phyloP scores from a whole-genome alignment of 2,329 filamentous ascomycete species.

The Fonsecaea monophora region DNA sequence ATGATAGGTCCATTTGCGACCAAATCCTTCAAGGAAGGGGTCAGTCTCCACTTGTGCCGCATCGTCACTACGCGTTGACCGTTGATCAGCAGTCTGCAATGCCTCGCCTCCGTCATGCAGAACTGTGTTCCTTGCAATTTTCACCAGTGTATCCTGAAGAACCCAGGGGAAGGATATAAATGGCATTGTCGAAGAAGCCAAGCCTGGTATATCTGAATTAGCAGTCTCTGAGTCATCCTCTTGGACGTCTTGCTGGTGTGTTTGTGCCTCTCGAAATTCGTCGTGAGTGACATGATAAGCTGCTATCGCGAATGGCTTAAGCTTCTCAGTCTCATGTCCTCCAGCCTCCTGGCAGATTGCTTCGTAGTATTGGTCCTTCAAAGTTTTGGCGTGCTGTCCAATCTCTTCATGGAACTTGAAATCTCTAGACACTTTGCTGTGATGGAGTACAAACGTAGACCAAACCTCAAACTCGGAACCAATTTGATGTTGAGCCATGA shows the following conservation, averaged over 20 bases:
- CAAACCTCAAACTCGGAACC: slow-evolving; percentile 90
- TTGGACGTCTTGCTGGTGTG: not conserved
- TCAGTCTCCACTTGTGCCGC: not conserved
- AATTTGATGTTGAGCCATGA: slow-evolving; percentile 86
- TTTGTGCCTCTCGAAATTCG: slow-evolving; percentile 51
- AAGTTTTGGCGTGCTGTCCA: slow-evolving; percentile 67
- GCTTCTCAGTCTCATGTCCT: slow-evolving; percentile 60
- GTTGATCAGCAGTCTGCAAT: not conserved
- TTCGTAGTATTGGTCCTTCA: slow-evolving; percentile 73
- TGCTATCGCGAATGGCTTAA: slow-evolving; percentile 79
- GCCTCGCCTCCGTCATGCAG: slow-evolving; percentile 5
- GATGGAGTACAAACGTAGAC: slow-evolving; percentile 81
- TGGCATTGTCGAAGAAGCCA: slow-evolving; percentile 63
- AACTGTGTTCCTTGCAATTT: slow-evolving; percentile 60
- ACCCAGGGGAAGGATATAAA: slow-evolving; percentile 96
- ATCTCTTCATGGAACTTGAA: slow-evolving; percentile 90
- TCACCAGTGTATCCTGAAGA: slow-evolving; percentile 74
- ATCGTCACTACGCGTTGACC: not conserved
- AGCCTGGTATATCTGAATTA: not conserved
- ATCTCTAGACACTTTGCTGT: slow-evolving; percentile 73
- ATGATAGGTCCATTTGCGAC: slow-evolving; percentile 11
- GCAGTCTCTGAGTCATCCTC: not conserved
- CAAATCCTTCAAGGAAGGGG: not conserved
- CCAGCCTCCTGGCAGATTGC: slow-evolving; percentile 71
- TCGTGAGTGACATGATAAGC: slow-evolving; percentile 76